Conservation (phyloP, 768 basidiomycete species). For the Leucocoprinus sp. region DNA sequence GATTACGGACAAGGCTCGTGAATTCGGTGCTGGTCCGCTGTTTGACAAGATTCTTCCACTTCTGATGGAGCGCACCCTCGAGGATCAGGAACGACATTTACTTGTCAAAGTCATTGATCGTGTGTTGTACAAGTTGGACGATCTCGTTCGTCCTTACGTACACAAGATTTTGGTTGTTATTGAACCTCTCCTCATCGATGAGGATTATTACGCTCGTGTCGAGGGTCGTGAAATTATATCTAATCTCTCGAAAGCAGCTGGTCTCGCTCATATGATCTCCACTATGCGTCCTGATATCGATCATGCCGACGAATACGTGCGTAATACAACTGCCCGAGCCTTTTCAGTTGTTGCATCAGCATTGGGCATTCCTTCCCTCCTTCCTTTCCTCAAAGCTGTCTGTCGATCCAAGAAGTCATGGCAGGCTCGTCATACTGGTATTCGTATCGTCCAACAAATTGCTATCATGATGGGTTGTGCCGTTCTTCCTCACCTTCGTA, state of each 20-base stretch:
- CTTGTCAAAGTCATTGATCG: slow-evolving; percentile 99
- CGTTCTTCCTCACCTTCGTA: slow-evolving; percentile 92
- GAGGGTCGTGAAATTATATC: slow-evolving; percentile 99
- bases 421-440: slow-evolving; percentile 99
- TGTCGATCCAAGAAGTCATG: slow-evolving; percentile 99
- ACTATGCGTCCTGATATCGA: slow-evolving; percentile 99
- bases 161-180: slow-evolving; percentile 99
- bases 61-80: slow-evolving; percentile 95
- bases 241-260: slow-evolving; percentile 96
- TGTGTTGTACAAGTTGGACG: slow-evolving; percentile 97
- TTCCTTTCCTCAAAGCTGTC: slow-evolving; percentile 97
- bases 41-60: slow-evolving; percentile 98
- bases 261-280: slow-evolving; percentile 99
- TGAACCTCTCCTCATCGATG: slow-evolving; percentile 96
- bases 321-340: slow-evolving; percentile 97
- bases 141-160: slow-evolving; percentile 96
- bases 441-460: slow-evolving; percentile 98
- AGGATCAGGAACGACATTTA: slow-evolving; percentile 97
- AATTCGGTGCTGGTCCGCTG: slow-evolving; percentile 95
- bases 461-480: slow-evolving; percentile 99
- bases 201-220: slow-evolving; percentile 93
- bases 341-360: slow-evolving; percentile 99
- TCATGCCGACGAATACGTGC: slow-evolving; percentile 98
- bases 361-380: slow-evolving; percentile 92
- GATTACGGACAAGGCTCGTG: slow-evolving; percentile 98